phyloP scores from a whole-genome alignment of 805 yeast species.

The Cyberlindnera maclurae region DNA sequence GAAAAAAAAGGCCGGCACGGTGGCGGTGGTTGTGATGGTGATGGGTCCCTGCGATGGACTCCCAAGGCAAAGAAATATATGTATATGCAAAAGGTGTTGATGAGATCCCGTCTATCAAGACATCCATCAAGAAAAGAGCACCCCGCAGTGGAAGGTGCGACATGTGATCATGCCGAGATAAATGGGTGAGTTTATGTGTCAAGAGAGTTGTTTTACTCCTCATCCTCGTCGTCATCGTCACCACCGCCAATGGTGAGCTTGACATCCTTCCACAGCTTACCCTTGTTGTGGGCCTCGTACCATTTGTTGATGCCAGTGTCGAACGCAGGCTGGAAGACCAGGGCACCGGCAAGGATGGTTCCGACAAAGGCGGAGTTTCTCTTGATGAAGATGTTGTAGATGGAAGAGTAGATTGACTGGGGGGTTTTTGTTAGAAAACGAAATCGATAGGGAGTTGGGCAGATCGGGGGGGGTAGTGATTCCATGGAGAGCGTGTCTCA shows the following conservation, averaged over 20 bases:
- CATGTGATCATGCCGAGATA: too few species aligned
- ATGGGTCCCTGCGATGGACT: too few species aligned
- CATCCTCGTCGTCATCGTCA: slow-evolving; percentile 45
- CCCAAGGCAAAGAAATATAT: too few species aligned
- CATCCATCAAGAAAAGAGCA: too few species aligned
- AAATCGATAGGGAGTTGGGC: too few species aligned
- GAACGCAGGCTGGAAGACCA: slow-evolving; percentile 74
- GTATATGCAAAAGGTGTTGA: too few species aligned
- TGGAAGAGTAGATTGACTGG: slow-evolving; percentile 36
- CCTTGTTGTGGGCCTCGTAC: slow-evolving; percentile 75
- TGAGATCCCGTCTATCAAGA: too few species aligned
- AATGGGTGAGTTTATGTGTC: neutral
- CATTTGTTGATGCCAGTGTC: slow-evolving; percentile 60
- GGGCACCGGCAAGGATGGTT: slow-evolving; percentile 75
- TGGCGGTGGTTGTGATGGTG: too few species aligned
- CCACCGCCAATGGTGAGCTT: slow-evolving; percentile 53
- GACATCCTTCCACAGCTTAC: slow-evolving; percentile 81
- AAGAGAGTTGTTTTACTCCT: neutral
- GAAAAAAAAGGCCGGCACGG: too few species aligned
- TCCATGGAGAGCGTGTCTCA: too few species aligned
- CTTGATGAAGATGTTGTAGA: slow-evolving; percentile 69
- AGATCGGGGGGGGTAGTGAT: too few species aligned
- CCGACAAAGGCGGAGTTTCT: slow-evolving; percentile 89
- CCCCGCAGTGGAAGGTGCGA: too few species aligned
- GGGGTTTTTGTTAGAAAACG: slow-evolving; percentile 5